A percentile compares a stretch with the other conserved stretches of the same genome.
phyloP scores from a whole-genome alignment of 768 basidiomycete species.

The Auriculariales sp. region DNA sequence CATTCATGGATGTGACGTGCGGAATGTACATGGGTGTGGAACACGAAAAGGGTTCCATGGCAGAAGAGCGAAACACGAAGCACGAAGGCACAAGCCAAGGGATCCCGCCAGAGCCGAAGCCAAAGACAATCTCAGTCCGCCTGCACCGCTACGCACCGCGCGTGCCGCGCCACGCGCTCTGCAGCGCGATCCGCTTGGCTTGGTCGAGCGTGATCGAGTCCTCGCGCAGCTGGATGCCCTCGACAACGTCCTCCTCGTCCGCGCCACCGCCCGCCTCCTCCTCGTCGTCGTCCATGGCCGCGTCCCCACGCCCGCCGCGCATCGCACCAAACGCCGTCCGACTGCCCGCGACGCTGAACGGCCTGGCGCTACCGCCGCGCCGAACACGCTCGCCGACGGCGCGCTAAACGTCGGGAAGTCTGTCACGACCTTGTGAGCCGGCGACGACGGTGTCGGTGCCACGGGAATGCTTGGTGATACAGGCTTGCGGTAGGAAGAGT shows the following conservation, averaged over 20 bases:
- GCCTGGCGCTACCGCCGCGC: constrained; percentile 72
- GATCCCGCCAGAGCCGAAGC: too few relatives aligned
- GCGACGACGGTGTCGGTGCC: constrained; percentile 20
- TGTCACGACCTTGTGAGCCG: constrained; percentile 75
- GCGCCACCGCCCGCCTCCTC: constrained; percentile 18
- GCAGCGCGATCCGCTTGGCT: constrained; percentile 77
- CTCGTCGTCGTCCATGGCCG: constrained; percentile 66
- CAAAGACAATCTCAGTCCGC: too few relatives aligned
- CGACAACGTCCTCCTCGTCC: constrained; percentile 39
- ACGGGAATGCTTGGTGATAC: constrained; percentile 7
- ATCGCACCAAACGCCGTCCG: constrained; percentile 79
- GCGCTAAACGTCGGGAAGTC: constrained; percentile 83
- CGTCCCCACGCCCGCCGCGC: constrained; percentile 30
- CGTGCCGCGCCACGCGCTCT: constrained; percentile 74
- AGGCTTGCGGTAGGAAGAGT: constrained; percentile 28
- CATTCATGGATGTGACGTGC: too few relatives aligned
- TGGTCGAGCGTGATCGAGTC: constrained; percentile 81
- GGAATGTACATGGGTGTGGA: too few relatives aligned
- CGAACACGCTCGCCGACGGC: constrained; percentile 65
- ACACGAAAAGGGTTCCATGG: too few relatives aligned
- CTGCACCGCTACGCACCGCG: too few relatives aligned
- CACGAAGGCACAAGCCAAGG: too few relatives aligned
- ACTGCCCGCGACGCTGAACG: constrained; percentile 64
- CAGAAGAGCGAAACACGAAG: too few relatives aligned
- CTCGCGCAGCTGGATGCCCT: constrained; percentile 64